phyloP scores from a whole-genome alignment of 306 rosid species.

The Acacia acuminata region DNA sequence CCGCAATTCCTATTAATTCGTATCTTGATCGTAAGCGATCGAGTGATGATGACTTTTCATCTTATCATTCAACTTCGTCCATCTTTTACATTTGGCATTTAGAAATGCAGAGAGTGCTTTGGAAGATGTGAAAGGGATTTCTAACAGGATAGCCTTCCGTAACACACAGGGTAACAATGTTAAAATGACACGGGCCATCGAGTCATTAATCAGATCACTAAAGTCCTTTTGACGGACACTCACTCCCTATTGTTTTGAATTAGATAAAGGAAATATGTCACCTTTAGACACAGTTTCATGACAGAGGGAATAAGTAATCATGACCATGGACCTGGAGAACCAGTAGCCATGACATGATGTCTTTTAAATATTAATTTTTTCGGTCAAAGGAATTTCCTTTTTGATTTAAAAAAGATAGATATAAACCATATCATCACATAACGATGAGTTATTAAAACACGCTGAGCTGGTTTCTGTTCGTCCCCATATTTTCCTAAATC shows the following conservation, averaged over 20 bases:
- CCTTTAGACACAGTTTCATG: constrained; percentile 43
- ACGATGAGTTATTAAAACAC: constrained; percentile 31
- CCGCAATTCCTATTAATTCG: neutral
- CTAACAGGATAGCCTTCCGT: constrained; percentile 29
- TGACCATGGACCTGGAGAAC: constrained; percentile 27
- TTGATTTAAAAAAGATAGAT: neutral
- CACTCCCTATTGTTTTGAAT: constrained; percentile 30
- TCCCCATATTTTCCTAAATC: constrained; percentile 22
- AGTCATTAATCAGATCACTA: constrained; percentile 28
- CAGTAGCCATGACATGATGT: neutral
- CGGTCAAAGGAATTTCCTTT: constrained; percentile 28
- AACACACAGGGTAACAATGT: constrained; percentile 29
- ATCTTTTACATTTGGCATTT: constrained; percentile 30
- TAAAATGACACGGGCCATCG: constrained; percentile 6
- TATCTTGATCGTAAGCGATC: neutral
- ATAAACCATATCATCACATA: neutral
- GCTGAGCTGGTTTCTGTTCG: constrained; percentile 24
- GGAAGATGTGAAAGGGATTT: constrained; percentile 32
- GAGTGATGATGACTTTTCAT: neutral
- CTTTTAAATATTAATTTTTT: neutral
- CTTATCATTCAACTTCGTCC: too few species aligned
- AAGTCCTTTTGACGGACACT: constrained; percentile 32
- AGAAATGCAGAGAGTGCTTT: constrained; percentile 18
- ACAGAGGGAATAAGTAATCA: constrained; percentile 45
- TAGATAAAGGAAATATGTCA: constrained; percentile 45